Evolutionary conservation across 345 rosid genomes (phyloP).

Genomic region (Sisymbrium altissimum): DNA sequence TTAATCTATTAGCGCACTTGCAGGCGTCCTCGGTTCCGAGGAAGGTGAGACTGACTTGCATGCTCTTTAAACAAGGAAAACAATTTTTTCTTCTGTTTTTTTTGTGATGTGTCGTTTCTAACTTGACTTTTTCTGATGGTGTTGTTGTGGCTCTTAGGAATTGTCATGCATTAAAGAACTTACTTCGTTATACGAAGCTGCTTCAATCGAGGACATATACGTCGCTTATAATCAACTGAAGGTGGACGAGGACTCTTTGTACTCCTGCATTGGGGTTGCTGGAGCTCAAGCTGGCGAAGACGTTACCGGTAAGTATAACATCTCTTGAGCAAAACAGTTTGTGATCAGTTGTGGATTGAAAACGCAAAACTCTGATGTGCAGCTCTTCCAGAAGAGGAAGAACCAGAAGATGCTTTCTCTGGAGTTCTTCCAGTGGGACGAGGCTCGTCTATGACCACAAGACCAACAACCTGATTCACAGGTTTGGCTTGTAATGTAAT

Average conservation of each 20-base stretch:
- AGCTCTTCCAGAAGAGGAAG: conserved; percentile 59
- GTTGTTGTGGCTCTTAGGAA: conserved; percentile 46
- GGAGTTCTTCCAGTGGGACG: conserved; percentile 78
- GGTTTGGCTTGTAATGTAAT: conserved; percentile 18
- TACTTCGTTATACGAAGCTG: conserved; percentile 72
- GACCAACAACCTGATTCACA: conserved; percentile 70
- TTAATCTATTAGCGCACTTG: conserved; percentile 90
- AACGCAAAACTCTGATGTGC: conserved; percentile 24
- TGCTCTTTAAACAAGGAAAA: background rate
- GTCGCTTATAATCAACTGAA: conserved; percentile 83
- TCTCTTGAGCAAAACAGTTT: conserved; percentile 1
- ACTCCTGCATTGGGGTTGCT: conserved; percentile 93
- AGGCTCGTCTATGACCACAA: conserved; percentile 84
- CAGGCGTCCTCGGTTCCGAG: conserved; percentile 94
- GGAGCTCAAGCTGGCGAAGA: conserved; percentile 86
- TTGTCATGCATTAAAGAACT: conserved; percentile 93
- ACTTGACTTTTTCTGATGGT: conserved; percentile 12
- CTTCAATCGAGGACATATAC: conserved; percentile 84
- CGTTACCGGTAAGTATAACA: conserved; percentile 36
- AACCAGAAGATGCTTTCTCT: conserved; percentile 50
- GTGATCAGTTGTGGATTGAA: background rate
- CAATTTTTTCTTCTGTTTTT: background rate
- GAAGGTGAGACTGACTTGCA: conserved; percentile 50
- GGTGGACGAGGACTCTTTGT: conserved; percentile 74
- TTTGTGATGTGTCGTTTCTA: background rate